Evolutionary conservation across 192 early-diverging fungal species (phyloP), one percentile per base, ranked within the genome.

Genomic region (Podochytrium sp.): DNA sequence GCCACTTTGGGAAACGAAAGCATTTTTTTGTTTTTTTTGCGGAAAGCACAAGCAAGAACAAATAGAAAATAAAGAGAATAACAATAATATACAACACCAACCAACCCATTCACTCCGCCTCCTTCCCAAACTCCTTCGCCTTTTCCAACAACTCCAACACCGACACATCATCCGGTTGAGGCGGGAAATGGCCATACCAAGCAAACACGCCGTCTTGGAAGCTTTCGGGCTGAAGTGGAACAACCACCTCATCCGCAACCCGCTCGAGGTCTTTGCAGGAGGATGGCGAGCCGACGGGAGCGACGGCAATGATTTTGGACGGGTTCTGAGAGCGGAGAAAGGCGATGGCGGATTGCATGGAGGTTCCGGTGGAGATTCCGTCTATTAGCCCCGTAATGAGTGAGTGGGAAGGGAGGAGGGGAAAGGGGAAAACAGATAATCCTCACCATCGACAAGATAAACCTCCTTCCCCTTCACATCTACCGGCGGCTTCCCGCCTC

Each of bases 141-240:
- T 40, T 20, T 6, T 61, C 34, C 56, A 82, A 63, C 38, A 82
- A 56, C n/a, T 40, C n/a, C 2, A 82, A n/a, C 40, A 82, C 81
- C 56, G 79, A 78, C 30, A 51, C 70, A 65, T 82, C 81, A 29
- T 82, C 75, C 18, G 71, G 74, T 60, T 82, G 78, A 5, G 62
- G n/a, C n/a, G n/a, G 50, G 56, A 82, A 82, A 12, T 23, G 4
- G 25, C 66, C 41, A 34, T 81, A 78, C n/a, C n/a, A n/a, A n/a
- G n/a, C n/a, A n/a, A n/a, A n/a, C n/a, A n/a, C n/a, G n/a, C n/a
- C n/a, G n/a, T n/a, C 70, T 10, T 52, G 7, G 32, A 83, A 78
- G 14, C 35, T 32, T 12, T 63, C 37, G 30, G 78, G 78, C 51
- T 57, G 47, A 32, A 72, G 64, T 25, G 69, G 55, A 23, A 71